Percentiles rank a stretch among this genome's conserved stretches.
These are phyloP conservation scores for Curvularia eragrostidis DNA, from an alignment of 2,329 filamentous ascomycete species.

Conservation along the genomic window DNA sequence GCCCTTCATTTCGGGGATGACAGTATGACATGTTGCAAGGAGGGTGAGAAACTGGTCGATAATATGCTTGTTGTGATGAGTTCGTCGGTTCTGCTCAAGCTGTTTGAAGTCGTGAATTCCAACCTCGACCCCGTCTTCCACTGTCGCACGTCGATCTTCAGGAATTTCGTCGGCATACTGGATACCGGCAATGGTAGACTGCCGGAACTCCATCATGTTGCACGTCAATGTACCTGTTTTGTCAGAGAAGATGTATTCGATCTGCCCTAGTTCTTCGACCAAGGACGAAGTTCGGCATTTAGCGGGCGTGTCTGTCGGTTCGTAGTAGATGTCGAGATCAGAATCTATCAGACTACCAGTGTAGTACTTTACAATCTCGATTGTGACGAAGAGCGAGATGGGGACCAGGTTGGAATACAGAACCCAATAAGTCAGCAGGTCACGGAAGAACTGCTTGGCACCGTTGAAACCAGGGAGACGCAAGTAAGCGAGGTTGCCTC, in stretches of 20 bases:
- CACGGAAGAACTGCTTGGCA: constrained; percentile 85
- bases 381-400: constrained; percentile 96
- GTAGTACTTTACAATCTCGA: constrained; percentile 98
- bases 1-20: constrained; percentile 88
- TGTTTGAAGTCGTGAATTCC: constrained; percentile 85
- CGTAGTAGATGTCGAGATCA: constrained; percentile 97
- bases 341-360: constrained; percentile 98
- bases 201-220: constrained; percentile 98
- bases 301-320: constrained; percentile 91
- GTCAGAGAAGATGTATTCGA: constrained; percentile 98
- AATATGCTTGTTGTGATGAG: constrained; percentile 63
- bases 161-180: constrained; percentile 93
- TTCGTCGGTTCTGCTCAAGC: constrained; percentile 72
- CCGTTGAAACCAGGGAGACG: constrained; percentile 66
- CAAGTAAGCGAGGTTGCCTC: constrained; percentile 74
- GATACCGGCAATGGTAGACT: constrained; percentile 89
- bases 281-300: constrained; percentile 95
- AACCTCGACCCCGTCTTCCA: constrained; percentile 77
- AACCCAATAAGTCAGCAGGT: constrained; percentile 98
- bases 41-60: constrained; percentile 88
- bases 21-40: constrained; percentile 91
- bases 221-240: constrained; percentile 98
- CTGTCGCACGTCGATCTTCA: constrained; percentile 82
- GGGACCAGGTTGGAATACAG: constrained; percentile 95
- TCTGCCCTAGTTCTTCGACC: constrained; percentile 96